Evolutionary conservation across 441 rosid genomes (phyloP).

Genomic region (Adansonia madagascariensis): DNA sequence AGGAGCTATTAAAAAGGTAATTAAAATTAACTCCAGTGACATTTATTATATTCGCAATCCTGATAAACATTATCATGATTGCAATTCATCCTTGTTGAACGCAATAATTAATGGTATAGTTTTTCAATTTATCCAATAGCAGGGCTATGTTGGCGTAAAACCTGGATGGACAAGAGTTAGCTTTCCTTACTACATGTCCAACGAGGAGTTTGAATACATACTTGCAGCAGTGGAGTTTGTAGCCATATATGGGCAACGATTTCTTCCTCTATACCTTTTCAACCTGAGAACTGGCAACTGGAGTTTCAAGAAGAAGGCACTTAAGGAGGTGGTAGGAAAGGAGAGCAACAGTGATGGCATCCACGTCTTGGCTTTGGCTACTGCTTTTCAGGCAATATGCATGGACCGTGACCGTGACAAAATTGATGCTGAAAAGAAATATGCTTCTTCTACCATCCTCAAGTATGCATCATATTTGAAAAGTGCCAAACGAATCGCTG

Average conservation of each 20-base stretch:
- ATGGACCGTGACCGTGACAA: not conserved
- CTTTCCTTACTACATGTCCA: slow-evolving; percentile 70
- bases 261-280: slow-evolving; percentile 54
- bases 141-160: slow-evolving; percentile 54
- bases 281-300: slow-evolving; percentile 46
- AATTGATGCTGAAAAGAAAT: not conserved
- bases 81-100: too few species aligned
- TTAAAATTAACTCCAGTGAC: not conserved
- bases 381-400: slow-evolving; percentile 21
- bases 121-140: slow-evolving; percentile 9
- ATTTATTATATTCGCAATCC: not conserved
- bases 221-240: slow-evolving; percentile 50
- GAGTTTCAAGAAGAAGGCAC: slow-evolving; percentile 36
- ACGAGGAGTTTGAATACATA: slow-evolving; percentile 55
- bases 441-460: not conserved
- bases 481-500: slow-evolving; percentile 36
- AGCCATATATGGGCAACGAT: slow-evolving; percentile 53
- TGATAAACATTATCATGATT: not conserved
- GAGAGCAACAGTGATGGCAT: slow-evolving; percentile 14
- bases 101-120: too few species aligned
- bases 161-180: slow-evolving; percentile 73
- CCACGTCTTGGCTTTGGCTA: slow-evolving; percentile 7
- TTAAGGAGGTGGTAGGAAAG: slow-evolving; percentile 27
- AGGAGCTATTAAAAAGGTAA: slow-evolving; percentile 47
- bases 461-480: slow-evolving; percentile 41